Base-by-base conservation (phyloP, 2,329 filamentous ascomycete genomes). In the Phialocephala subalpina region DNA sequence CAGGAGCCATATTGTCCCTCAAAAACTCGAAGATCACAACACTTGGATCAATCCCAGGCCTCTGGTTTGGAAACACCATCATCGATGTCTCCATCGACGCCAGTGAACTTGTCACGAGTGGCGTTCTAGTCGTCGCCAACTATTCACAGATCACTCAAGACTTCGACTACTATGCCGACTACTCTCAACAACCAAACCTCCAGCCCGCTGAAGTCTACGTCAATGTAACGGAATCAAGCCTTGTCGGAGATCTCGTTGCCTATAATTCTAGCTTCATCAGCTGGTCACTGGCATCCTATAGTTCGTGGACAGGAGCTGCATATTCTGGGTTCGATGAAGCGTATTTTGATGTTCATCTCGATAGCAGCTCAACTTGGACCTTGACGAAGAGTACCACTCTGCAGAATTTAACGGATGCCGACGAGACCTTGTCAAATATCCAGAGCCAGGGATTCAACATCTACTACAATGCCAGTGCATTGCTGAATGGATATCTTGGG, bases 61-160 rank as follows among this genome's bases (percentile, higher is more conserved):
- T 77, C 2, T 78, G 76, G 76, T 77, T 77, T 56, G 76, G 76
- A 16, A 77, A 78, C 58, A 42, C 69, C 5, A 75, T 77, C 55
- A 66, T 63, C 27, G 56, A 60, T 2, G 72, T 69, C 16, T 29
- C 59, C 1, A 29, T 73, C 42, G 38, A 70, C 58, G 42, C 64
- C 58, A 36, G 69, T 36, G 55, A 71, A 22, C 35, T 76, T 7
- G 66, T 65, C 20, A 73, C 72, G 1, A 53, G 58, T 0, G 74
- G 72, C 1, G 60, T 76, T 5, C 67, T 77, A 1, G 68, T 74
- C 1, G 67, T 75, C 16, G 73, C 73, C 3, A 75, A 74, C 45
- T 68, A 57, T 29, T 73, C 70, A 1, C 73, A 78, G 58, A 69
- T 78, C 25, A 77, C 76, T 1, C 76, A 78, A 60, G 76, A 76